Evolutionary conservation across 164 flowering plant genomes (phyloP).

Genomic region (Nymphaea thermarum): DNA sequence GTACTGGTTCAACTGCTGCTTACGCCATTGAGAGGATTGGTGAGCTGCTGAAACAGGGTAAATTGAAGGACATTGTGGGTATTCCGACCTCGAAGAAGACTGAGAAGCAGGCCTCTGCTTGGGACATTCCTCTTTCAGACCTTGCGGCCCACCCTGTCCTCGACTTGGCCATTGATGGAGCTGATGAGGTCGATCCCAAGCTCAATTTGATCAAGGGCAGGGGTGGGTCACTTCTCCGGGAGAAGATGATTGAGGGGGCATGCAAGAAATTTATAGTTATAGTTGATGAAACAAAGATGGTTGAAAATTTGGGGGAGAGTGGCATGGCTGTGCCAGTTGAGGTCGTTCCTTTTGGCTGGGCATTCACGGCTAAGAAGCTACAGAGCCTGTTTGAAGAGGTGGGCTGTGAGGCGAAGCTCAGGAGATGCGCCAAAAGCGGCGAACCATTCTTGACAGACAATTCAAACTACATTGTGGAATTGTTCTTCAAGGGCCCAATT

Average conservation of each 20-base stretch:
- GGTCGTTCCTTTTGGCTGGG: constrained; percentile 74
- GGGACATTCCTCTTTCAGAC: constrained; percentile 74
- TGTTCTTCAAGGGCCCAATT: constrained; percentile 53
- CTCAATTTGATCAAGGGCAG: constrained; percentile 83
- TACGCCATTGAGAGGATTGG: constrained; percentile 69
- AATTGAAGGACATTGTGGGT: constrained; percentile 60
- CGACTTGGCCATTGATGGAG: constrained; percentile 89
- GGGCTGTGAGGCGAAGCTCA: constrained; percentile 65
- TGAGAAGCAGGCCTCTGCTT: constrained; percentile 53
- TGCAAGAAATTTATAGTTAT: constrained; percentile 59
- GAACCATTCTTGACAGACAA: constrained; percentile 70
- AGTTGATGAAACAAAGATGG: constrained; percentile 74
- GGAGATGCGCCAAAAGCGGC: constrained; percentile 23
- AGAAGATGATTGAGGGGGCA: constrained; percentile 80
- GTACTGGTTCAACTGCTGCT: constrained; percentile 93
- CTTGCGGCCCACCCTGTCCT: constrained; percentile 61
- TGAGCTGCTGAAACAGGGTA: constrained; percentile 50
- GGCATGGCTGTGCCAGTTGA: constrained; percentile 88
- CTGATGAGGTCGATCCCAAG: constrained; percentile 80
- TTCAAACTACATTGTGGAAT: constrained; percentile 66
- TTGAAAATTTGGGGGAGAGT: constrained; percentile 52
- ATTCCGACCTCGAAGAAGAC: constrained; percentile 78
- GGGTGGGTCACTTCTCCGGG: constrained; percentile 82
- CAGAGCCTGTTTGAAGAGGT: constrained; percentile 39
- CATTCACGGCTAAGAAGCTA: constrained; percentile 40